Evolutionary conservation across 106 monocot genomes (phyloP).

Genomic region (Platanthera guangdongensis): DNA sequence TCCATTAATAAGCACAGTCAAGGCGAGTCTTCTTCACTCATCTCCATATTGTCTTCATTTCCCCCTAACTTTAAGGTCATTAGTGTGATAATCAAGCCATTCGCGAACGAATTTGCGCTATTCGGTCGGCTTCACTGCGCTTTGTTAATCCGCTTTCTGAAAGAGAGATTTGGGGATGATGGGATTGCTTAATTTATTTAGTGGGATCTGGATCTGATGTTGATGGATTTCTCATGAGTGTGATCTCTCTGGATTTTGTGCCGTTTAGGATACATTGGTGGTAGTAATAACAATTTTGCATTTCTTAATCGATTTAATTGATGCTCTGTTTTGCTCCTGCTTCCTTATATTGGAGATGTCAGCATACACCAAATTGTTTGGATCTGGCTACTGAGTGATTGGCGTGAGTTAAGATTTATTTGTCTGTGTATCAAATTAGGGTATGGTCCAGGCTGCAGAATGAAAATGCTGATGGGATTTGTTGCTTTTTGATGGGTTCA

Average conservation of each 20-base stretch:
- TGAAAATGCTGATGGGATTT: neutral
- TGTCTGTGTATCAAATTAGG: neutral
- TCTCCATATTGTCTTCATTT: neutral
- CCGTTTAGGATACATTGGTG: neutral
- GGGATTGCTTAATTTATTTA: neutral
- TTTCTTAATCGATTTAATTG: conserved; percentile 4
- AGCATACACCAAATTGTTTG: neutral
- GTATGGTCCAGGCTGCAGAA: neutral
- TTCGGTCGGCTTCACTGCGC: neutral
- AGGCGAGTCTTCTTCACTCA: neutral
- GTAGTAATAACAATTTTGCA: neutral
- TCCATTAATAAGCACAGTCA: neutral
- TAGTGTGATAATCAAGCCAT: neutral
- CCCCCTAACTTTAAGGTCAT: neutral
- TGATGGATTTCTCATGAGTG: neutral
- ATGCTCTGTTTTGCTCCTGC: neutral
- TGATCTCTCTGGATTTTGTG: neutral
- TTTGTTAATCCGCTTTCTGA: neutral
- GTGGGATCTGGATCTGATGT: conserved; percentile 11
- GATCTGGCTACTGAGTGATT: neutral
- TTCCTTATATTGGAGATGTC: neutral
- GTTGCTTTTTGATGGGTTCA: conserved; percentile 2
- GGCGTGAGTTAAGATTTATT: neutral
- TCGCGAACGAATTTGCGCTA: neutral
- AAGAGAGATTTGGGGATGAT: neutral